Conservation (phyloP, 2,329 filamentous ascomycete genomes). For the Ascochyta clinopodiicola region DNA sequence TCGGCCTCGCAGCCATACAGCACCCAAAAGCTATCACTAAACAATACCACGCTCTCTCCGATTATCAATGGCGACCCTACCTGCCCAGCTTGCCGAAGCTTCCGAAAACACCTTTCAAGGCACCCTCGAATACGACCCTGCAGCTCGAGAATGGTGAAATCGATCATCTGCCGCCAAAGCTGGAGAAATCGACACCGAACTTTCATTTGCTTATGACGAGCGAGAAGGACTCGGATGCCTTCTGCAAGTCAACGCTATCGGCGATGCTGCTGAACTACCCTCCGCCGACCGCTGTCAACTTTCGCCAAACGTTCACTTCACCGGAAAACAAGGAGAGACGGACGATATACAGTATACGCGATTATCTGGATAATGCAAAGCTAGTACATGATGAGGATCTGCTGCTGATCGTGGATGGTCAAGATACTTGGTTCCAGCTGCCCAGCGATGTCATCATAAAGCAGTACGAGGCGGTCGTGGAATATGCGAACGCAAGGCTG, state of each 20-base stretch:
- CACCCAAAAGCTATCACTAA: constrained; percentile 31
- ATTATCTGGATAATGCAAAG: constrained; percentile 57
- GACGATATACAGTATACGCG: constrained; percentile 54
- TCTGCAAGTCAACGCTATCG: constrained; percentile 65
- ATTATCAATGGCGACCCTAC: constrained; percentile 41
- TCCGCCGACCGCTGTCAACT: constrained; percentile 61
- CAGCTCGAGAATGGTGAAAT: constrained; percentile 44
- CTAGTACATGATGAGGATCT: constrained; percentile 65
- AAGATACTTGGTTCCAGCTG: constrained; percentile 70
- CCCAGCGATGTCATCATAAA: constrained; percentile 68
- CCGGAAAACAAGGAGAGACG: constrained; percentile 51
- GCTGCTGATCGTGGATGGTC: constrained; percentile 68
- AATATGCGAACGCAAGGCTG: constrained; percentile 61
- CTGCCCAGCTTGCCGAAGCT: constrained; percentile 32
- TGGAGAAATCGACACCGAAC: constrained; percentile 44
- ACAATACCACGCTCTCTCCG: constrained; percentile 36
- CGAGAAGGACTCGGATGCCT: constrained; percentile 54
- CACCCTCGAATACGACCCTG: constrained; percentile 43
- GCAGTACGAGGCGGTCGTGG: constrained; percentile 64
- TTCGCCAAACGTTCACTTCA: constrained; percentile 38
- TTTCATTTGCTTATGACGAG: constrained; percentile 65
- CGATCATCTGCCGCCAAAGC: constrained; percentile 32
- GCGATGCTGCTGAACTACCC: constrained; percentile 66
- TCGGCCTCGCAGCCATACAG: constrained; percentile 23
- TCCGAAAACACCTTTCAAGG: constrained; percentile 35